Evolutionary conservation across 306 rosid genomes (phyloP), one percentile per base, ranked within the genome.

Genomic region (Boehmeria nivea): DNA sequence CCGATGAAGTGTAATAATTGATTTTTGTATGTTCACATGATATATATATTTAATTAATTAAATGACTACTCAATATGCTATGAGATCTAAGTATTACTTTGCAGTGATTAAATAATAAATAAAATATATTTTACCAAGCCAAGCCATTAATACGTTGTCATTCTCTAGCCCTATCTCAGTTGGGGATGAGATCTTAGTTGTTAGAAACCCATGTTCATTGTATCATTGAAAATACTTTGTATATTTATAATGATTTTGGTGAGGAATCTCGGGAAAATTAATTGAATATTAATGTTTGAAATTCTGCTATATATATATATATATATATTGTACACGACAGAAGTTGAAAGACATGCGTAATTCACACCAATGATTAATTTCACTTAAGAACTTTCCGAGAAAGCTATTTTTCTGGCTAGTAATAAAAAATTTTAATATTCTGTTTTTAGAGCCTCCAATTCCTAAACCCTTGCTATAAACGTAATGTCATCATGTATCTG

Each of bases 141-240:
- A 17, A 28, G 34, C 42, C 9, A 15, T 27, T 31, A 27, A 53
- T 53, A 31, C 36, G 49, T 10, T 57, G 70, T 64, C 61, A 63
- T 49, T 54, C 43, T 55, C 43, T 13, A 65, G 50, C 42, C 34
- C 70, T 55, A 6, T 56, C 62, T 31, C 2, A 31, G 45, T 52
- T 51, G 22, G 54, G 67, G 60, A 66, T 51, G 31, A 53, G 63
- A 61, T 43, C 74, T 59, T 51, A 70, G 63, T 54, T 59, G 74
- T 47, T 61, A 63, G 21, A 31, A 27, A 14, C 58, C 44, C 64
- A 59, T 16, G 25, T 72, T 53, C 72, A 59, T 28, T 72, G 72
- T 16, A 64, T 58, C 26, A 14, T 33, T 20, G 43, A 63, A 31
- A 31, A 31, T 31, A 31, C 36, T 18, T 52, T 26, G 16, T 26